These are phyloP conservation scores for Populus hybrid DNA, from an alignment of 441 rosid species.

Conservation along the genomic window DNA sequence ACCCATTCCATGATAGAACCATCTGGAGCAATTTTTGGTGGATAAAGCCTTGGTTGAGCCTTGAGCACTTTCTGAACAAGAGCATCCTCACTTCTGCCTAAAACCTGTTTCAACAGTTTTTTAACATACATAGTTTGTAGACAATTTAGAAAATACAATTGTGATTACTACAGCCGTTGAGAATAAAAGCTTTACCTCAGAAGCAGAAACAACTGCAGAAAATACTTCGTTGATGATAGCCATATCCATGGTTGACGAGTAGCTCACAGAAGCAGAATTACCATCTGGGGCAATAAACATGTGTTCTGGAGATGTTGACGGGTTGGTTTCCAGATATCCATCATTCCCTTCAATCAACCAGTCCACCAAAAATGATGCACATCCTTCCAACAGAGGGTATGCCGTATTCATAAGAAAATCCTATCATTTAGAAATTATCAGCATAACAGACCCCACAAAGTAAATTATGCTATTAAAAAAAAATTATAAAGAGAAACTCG, in stretches of 20 bases:
- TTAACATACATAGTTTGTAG: background rate
- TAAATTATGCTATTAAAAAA: background rate
- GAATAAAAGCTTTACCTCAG: conserved; percentile 56
- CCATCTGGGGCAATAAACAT: conserved; percentile 76
- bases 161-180: background rate
- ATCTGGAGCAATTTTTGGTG: conserved; percentile 66
- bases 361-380: conserved; percentile 70
- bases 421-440: conserved; percentile 31
- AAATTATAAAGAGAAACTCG: background rate
- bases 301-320: conserved; percentile 98
- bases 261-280: conserved; percentile 69
- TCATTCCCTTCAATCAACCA: conserved; percentile 84
- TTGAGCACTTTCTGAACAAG: conserved; percentile 48
- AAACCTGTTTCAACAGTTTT: conserved; percentile 41
- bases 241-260: conserved; percentile 96
- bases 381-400: conserved; percentile 89
- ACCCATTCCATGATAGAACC: conserved; percentile 98
- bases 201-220: conserved; percentile 54
- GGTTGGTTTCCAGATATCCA: conserved; percentile 80
- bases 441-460: background rate
- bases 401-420: conserved; percentile 70
- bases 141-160: background rate
- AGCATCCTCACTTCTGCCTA: conserved; percentile 50
- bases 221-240: conserved; percentile 80
- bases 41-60: conserved; percentile 64